These are phyloP conservation scores for Monosporozyma aquatica DNA, from an alignment of 805 yeast species.

Conservation along the genomic window DNA sequence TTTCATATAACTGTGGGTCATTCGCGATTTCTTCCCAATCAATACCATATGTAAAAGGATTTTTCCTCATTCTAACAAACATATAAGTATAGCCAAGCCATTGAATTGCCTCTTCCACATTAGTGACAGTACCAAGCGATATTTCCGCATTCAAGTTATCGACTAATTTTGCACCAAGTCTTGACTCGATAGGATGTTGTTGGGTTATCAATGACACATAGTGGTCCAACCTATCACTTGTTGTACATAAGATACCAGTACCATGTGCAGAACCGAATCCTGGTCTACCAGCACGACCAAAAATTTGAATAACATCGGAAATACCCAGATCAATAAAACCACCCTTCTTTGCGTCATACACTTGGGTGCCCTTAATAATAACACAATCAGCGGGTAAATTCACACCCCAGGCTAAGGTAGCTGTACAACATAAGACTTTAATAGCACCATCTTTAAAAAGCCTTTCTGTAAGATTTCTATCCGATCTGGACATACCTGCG, in stretches of 20 bases:
- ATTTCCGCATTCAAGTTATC: conserved; percentile 96
- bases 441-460: conserved; percentile 81
- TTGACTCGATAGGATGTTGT: conserved; percentile 93
- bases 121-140: conserved; percentile 89
- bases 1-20: conserved; percentile 70
- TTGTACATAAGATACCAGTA: conserved; percentile 83
- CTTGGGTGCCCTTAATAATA: conserved; percentile 91
- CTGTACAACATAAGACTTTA: conserved; percentile 87
- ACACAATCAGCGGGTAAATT: conserved; percentile 97
- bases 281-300: conserved; percentile 99
- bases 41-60: conserved; percentile 87
- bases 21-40: conserved; percentile 76
- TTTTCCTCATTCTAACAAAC: conserved; percentile 88
- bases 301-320: conserved; percentile 93
- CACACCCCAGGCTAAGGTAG: conserved; percentile 99
- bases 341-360: conserved; percentile 89
- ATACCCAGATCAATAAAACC: conserved; percentile 91
- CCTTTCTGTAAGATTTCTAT: conserved; percentile 80
- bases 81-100: conserved; percentile 98
- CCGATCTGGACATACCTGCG: conserved; percentile 92
- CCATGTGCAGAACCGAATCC: conserved; percentile 82
- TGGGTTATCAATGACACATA: conserved; percentile 84
- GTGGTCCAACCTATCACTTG: conserved; percentile 73
- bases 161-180: conserved; percentile 63
- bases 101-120: conserved; percentile 84